A percentile compares a stretch with the other conserved stretches of the same genome.
phyloP scores from a whole-genome alignment of 805 yeast species.

The Brettanomyces custersianus region DNA sequence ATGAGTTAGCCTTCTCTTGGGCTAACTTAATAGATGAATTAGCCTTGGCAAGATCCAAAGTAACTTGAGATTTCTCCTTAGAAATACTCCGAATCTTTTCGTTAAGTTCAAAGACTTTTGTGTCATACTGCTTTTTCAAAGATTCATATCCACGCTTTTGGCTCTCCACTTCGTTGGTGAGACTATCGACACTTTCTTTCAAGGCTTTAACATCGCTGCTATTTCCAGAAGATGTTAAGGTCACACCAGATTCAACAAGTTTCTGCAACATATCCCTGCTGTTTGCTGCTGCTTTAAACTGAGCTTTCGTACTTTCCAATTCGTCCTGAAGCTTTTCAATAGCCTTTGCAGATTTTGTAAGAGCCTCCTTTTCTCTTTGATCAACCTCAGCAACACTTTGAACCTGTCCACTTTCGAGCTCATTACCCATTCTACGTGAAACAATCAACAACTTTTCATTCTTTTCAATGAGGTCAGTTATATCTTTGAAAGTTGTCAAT shows the following conservation, averaged over 20 bases:
- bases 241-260: slow-evolving; percentile 24
- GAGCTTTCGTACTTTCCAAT: slow-evolving; percentile 40
- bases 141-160: slow-evolving; percentile 32
- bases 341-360: slow-evolving; percentile 50
- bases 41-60: slow-evolving; percentile 43
- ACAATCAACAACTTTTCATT: slow-evolving; percentile 65
- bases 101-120: slow-evolving; percentile 40
- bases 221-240: slow-evolving; percentile 5
- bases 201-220: slow-evolving; percentile 9
- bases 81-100: slow-evolving; percentile 32
- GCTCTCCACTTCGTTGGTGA: slow-evolving; percentile 22
- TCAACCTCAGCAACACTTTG: slow-evolving; percentile 46
- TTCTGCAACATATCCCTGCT: slow-evolving; percentile 60
- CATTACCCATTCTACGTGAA: slow-evolving; percentile 62
- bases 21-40: slow-evolving; percentile 45
- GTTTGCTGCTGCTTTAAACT: slow-evolving; percentile 43
- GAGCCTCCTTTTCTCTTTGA: slow-evolving; percentile 18
- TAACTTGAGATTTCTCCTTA: slow-evolving; percentile 36
- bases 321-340: slow-evolving; percentile 54
- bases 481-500: slow-evolving; percentile 58
- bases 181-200: slow-evolving; percentile 17
- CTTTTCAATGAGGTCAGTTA: slow-evolving; percentile 61
- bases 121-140: slow-evolving; percentile 30
- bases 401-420: slow-evolving; percentile 57
- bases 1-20: slow-evolving; percentile 39